A percentile compares a stretch with the other conserved stretches of the same genome.
Evolutionary conservation across 176 grass and related monocot species (phyloP).

Genomic region (Dactylis glomerata): DNA sequence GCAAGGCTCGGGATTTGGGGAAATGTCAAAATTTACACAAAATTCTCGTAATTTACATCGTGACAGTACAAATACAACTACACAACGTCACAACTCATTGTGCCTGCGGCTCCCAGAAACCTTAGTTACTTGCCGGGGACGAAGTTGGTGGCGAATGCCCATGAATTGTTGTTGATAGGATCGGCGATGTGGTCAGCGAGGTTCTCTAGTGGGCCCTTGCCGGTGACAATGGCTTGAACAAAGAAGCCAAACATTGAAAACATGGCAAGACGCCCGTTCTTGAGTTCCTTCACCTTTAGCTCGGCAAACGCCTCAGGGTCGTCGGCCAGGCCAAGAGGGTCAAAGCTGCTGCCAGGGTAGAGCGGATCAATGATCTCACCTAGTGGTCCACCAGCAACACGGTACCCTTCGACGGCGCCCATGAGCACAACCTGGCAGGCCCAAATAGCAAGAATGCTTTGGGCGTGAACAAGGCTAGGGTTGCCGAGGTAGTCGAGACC

Average conservation of each 20-base stretch:
- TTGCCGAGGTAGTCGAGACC: neutral
- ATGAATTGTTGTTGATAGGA: neutral
- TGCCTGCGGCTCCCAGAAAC: neutral
- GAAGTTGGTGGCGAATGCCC: neutral
- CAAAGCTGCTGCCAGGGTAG: neutral
- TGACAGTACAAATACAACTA: neutral
- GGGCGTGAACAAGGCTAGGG: neutral
- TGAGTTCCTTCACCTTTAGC: conserved; percentile 2
- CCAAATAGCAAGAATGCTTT: too few species aligned
- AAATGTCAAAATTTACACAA: neutral
- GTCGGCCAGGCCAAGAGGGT: neutral
- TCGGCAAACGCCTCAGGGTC: neutral
- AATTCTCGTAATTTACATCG: neutral
- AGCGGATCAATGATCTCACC: neutral
- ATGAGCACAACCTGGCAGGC: neutral
- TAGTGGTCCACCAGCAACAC: neutral
- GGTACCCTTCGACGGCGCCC: neutral
- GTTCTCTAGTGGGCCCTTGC: neutral
- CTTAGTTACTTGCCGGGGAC: neutral
- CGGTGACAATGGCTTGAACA: neutral
- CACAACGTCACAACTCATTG: neutral
- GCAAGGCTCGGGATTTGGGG: neutral
- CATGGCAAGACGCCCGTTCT: neutral
- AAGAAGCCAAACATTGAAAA: neutral
- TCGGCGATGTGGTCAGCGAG: neutral